Evolutionary conservation across 1,284 basidiomycete genomes (phyloP), one percentile per base, ranked within the genome.

Genomic region (Austropuccinia psidii): DNA sequence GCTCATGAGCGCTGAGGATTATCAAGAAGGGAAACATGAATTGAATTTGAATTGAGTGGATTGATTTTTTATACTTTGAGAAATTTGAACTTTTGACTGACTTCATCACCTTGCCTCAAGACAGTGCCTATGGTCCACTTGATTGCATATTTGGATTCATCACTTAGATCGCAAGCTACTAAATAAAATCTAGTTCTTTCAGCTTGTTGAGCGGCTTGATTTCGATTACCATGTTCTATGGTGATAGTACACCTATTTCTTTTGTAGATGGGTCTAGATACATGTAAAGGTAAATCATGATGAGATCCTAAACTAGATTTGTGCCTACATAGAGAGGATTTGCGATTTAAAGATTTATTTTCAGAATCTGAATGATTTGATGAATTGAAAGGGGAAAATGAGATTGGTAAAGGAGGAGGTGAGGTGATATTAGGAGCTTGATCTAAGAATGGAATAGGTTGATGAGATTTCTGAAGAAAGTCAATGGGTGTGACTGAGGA

Each of bases 91-190:
- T n/a, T n/a, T 27, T 15, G 29, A 49, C 35, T 15, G 9, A 70
- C 67, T 45, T 72, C 69, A 45, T 72, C 69, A 29, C 69, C 69
- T 29, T 72, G 69, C 43, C 69, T 58, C 27, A 72, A 35, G 15
- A 72, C 69, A 19, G 69, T 72, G 27, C 69, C 69, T 31, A 72
- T 72, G n/a, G 69, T 72, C 69, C 69, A 72, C 55, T 72, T 58
- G 31, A 72, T 72, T 5, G 69, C 69, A 41, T 72, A 62, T 49
- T 54, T 72, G 4, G 69, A 72, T 41, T 72, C 69, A 6, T 72
- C 69, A 49, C 69, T 72, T 19, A 72, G 55, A 43, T 72, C 69
- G 58, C 69, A 60, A 27, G 69, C 69, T 17, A 72, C 69, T 21
- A 72, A 27, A 62, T 72, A 72, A 27, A 62, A 72, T 0, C 69